Conservation (phyloP, 2,329 filamentous ascomycete genomes). For the Cytospora leucostoma region DNA sequence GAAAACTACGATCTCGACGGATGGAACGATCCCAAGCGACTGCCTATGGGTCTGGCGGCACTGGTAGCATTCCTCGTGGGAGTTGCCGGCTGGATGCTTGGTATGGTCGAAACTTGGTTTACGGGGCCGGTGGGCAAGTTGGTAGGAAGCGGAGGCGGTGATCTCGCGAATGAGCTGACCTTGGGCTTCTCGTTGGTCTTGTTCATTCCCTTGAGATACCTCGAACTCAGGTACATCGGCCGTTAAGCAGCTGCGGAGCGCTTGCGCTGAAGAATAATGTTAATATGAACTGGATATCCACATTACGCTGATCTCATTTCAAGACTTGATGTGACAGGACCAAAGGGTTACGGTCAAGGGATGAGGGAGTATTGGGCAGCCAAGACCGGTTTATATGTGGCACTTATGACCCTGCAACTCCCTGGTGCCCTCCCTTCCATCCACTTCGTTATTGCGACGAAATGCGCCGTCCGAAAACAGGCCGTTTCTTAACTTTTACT, state of each 20-base stretch:
- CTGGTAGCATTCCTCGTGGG: conserved; percentile 46
- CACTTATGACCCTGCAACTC: too few relatives aligned
- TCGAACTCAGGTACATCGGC: conserved; percentile 50
- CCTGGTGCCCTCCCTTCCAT: too few relatives aligned
- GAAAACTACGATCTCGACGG: conserved; percentile 50
- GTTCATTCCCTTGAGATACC: conserved; percentile 49
- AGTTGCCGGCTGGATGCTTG: conserved; percentile 53
- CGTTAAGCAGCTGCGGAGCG: conserved; percentile 33
- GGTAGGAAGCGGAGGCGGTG: conserved; percentile 49
- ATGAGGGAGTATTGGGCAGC: too few relatives aligned
- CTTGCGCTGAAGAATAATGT: too few relatives aligned
- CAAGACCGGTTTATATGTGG: too few relatives aligned
- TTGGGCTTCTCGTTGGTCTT: conserved; percentile 49
- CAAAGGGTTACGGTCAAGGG: too few relatives aligned
- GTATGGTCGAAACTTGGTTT: conserved; percentile 61
- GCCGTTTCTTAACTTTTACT: too few relatives aligned
- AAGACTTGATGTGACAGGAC: too few relatives aligned
- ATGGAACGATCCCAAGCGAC: conserved; percentile 46
- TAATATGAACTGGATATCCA: too few relatives aligned
- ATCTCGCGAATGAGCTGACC: conserved; percentile 54
- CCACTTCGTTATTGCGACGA: too few relatives aligned
- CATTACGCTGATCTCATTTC: too few relatives aligned
- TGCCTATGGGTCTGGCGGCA: conserved; percentile 48
- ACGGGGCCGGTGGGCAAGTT: conserved; percentile 46
- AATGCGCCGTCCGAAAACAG: too few relatives aligned